Evolutionary conservation across 345 rosid species (phyloP).

Genomic region (Eutrema yunnanense): DNA sequence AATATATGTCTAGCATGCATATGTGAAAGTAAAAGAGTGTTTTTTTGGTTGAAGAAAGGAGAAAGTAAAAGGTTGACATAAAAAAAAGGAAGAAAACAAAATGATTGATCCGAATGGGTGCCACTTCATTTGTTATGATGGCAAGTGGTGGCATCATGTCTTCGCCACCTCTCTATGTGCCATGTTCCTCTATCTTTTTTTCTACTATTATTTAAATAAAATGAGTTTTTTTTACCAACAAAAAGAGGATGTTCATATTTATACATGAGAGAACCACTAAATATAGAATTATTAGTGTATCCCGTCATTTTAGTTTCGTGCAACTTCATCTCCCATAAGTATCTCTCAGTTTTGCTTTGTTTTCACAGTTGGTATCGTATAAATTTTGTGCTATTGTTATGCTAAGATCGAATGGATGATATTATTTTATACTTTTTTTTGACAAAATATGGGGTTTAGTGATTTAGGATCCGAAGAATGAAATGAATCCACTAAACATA

Average conservation of each 20-base stretch:
- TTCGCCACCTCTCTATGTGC: constrained; percentile 14
- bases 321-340: too few species aligned
- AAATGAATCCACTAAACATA: too few species aligned
- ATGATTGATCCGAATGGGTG: constrained; percentile 20
- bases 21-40: not conserved
- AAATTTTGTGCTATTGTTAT: too few species aligned
- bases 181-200: not conserved
- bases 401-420: too few species aligned
- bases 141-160: constrained; percentile 27
- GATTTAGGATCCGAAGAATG: too few species aligned
- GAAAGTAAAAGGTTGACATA: constrained; percentile 25
- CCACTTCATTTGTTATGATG: constrained; percentile 26
- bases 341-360: too few species aligned
- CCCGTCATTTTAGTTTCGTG: too few species aligned
- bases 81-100: not conserved
- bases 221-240: not conserved
- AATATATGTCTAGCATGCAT: not conserved
- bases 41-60: not conserved
- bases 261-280: not conserved
- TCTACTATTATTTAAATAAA: not conserved
- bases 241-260: not conserved
- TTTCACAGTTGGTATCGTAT: too few species aligned
- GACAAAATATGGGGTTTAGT: too few species aligned
- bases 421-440: too few species aligned
- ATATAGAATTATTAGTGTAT: too few species aligned